Evolutionary conservation across 169 alveolate genomes (phyloP).

Genomic region (Fabrea salina): DNA sequence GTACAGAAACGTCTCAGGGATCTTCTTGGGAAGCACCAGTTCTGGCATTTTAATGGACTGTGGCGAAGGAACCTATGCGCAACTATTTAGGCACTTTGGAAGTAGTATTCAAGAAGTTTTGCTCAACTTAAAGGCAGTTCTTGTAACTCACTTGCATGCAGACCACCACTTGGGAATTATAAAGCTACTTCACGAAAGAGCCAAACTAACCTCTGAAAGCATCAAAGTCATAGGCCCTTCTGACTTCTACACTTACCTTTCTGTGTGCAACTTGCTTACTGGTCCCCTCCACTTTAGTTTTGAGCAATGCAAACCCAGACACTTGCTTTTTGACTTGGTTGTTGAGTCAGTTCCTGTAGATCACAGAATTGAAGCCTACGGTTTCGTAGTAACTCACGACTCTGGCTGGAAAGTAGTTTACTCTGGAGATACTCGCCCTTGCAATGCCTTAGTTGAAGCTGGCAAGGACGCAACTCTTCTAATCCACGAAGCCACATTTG

Average conservation of each 20-base stretch:
- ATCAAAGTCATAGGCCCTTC: slow-evolving; percentile 47
- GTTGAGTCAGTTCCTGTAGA: slow-evolving; percentile 29
- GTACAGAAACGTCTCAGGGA: slow-evolving; percentile 53
- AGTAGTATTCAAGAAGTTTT: slow-evolving; percentile 47
- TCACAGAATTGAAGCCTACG: slow-evolving; percentile 73
- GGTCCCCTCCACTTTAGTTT: slow-evolving; percentile 41
- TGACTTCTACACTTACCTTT: slow-evolving; percentile 43
- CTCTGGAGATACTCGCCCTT: slow-evolving; percentile 78
- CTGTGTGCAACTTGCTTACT: slow-evolving; percentile 45
- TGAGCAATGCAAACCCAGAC: slow-evolving; percentile 32
- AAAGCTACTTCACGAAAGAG: slow-evolving; percentile 65
- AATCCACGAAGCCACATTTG: slow-evolving; percentile 83
- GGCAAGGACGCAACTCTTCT: slow-evolving; percentile 62
- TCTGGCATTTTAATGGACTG: slow-evolving; percentile 69
- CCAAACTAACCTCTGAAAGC: slow-evolving; percentile 44
- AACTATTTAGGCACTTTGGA: slow-evolving; percentile 63
- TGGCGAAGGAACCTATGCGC: slow-evolving; percentile 81
- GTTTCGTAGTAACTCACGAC: slow-evolving; percentile 49
- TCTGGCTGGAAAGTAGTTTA: slow-evolving; percentile 60
- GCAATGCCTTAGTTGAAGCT: slow-evolving; percentile 55
- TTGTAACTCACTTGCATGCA: slow-evolving; percentile 78
- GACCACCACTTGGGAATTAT: slow-evolving; percentile 77
- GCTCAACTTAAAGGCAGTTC: slow-evolving; percentile 46
- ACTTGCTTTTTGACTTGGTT: too few relatives aligned
- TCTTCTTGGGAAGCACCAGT: slow-evolving; percentile 36